phyloP scores from a whole-genome alignment of 441 rosid genomes.

The Sinapis alba region DNA sequence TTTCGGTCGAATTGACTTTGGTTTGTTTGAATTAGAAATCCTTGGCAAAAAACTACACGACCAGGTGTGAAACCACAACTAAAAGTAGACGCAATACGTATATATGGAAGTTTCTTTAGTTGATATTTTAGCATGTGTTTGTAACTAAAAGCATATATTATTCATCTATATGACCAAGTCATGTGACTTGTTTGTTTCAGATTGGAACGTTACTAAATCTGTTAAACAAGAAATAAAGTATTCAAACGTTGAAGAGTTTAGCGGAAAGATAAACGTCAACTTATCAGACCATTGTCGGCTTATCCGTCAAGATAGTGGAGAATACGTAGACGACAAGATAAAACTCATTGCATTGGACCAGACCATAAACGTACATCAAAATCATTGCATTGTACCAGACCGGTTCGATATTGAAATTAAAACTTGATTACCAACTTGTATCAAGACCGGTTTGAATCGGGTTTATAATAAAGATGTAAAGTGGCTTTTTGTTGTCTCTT shows the following conservation, averaged over 20 bases:
- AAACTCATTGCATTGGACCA: background rate
- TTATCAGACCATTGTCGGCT: conserved; percentile 36
- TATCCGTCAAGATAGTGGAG: conserved; percentile 46
- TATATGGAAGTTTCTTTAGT: background rate
- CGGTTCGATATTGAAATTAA: background rate
- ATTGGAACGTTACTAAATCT: background rate
- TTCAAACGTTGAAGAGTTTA: conserved; percentile 21
- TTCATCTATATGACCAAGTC: background rate
- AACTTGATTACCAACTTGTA: background rate
- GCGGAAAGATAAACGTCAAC: conserved; percentile 37
- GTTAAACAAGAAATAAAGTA: conserved; percentile 7
- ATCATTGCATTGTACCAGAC: too few relatives aligned
- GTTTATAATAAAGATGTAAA: conserved; percentile 2
- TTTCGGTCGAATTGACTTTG: too few relatives aligned
- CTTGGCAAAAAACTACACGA: too few relatives aligned
- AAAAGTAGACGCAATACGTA: background rate
- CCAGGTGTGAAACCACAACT: background rate
- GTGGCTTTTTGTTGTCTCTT: conserved; percentile 16
- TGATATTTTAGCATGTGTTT: background rate
- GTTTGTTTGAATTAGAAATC: too few relatives aligned
- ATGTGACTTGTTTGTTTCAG: background rate
- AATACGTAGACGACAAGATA: conserved; percentile 24
- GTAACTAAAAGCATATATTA: background rate
- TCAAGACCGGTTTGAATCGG: background rate
- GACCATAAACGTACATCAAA: background rate